Percentiles rank a stretch among this genome's conserved stretches.
Conservation (phyloP, 2,329 filamentous ascomycete species). For the Exophiala aquamarina region DNA sequence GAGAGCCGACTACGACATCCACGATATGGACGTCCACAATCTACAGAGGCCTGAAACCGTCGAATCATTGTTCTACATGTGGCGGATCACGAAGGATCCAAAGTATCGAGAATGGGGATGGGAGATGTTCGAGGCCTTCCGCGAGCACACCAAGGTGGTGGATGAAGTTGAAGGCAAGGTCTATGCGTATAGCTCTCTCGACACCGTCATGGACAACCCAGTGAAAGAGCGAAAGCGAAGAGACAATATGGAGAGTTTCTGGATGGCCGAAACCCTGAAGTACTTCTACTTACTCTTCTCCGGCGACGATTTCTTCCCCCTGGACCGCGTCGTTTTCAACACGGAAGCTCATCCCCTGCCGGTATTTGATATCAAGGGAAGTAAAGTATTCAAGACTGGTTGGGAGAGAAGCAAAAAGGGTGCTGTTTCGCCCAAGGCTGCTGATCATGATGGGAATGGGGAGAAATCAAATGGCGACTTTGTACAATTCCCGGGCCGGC, state of each 20-base stretch:
- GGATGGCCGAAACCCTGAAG: slow-evolving; percentile 97
- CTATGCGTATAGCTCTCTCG: slow-evolving; percentile 26
- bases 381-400: slow-evolving; percentile 73
- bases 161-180: slow-evolving; percentile 53
- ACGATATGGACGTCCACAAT: slow-evolving; percentile 83
- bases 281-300: slow-evolving; percentile 97
- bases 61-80: slow-evolving; percentile 98
- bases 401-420: slow-evolving; percentile 57
- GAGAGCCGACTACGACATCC: slow-evolving; percentile 77
- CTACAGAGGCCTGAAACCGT: slow-evolving; percentile 93
- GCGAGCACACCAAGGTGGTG: slow-evolving; percentile 77
- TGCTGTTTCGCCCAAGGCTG: background rate
- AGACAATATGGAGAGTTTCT: slow-evolving; percentile 99
- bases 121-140: slow-evolving; percentile 95
- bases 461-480: background rate
- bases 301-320: slow-evolving; percentile 45
- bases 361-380: slow-evolving; percentile 70
- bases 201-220: slow-evolving; percentile 22
- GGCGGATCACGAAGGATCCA: slow-evolving; percentile 88
- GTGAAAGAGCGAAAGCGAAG: slow-evolving; percentile 19
- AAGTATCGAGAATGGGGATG: slow-evolving; percentile 95
- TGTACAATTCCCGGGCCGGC: background rate
- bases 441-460: background rate
- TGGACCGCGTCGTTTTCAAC: slow-evolving; percentile 89
- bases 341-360: slow-evolving; percentile 93